Evolutionary conservation across 2,329 filamentous ascomycete genomes (phyloP).

Genomic region (Calonectria pseudoturangicola): DNA sequence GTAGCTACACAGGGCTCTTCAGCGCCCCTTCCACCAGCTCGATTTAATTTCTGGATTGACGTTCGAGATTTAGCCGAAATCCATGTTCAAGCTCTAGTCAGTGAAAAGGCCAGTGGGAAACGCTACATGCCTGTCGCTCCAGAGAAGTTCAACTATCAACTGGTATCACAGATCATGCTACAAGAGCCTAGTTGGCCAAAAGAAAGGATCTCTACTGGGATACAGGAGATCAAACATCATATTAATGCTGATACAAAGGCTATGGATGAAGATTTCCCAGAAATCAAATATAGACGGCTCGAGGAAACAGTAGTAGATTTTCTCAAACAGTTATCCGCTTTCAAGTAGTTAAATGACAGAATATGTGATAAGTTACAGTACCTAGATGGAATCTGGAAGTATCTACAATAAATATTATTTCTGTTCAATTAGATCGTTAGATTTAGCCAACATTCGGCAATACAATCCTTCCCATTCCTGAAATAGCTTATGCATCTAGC

Average conservation of each 20-base stretch:
- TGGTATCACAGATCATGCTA: conserved; percentile 33
- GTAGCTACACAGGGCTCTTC: conserved; percentile 21
- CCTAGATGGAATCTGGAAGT: too few relatives aligned
- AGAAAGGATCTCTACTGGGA: not conserved
- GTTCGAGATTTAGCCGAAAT: conserved; percentile 40
- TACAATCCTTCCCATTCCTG: too few relatives aligned
- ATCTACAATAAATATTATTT: too few relatives aligned
- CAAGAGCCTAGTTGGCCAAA: not conserved
- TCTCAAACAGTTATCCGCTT: conserved; percentile 8
- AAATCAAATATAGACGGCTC: conserved; percentile 7
- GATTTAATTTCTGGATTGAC: conserved; percentile 42
- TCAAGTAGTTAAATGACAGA: not conserved
- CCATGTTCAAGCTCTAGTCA: conserved; percentile 27
- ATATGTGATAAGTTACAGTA: too few relatives aligned
- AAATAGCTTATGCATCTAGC: too few relatives aligned
- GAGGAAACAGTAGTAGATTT: conserved; percentile 27
- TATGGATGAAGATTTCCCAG: conserved; percentile 29
- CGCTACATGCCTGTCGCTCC: conserved; percentile 34
- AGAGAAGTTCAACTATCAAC: conserved; percentile 40
- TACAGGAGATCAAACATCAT: conserved; percentile 30
- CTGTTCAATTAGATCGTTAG: too few relatives aligned
- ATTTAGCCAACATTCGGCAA: too few relatives aligned
- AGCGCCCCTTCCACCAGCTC: conserved; percentile 27
- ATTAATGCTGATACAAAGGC: conserved; percentile 1
- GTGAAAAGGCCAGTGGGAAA: conserved; percentile 27